A percentile compares a stretch with the other conserved stretches of the same genome.
phyloP scores from a whole-genome alignment of 495 filamentous ascomycete species.

The Achaetomiella virescens region DNA sequence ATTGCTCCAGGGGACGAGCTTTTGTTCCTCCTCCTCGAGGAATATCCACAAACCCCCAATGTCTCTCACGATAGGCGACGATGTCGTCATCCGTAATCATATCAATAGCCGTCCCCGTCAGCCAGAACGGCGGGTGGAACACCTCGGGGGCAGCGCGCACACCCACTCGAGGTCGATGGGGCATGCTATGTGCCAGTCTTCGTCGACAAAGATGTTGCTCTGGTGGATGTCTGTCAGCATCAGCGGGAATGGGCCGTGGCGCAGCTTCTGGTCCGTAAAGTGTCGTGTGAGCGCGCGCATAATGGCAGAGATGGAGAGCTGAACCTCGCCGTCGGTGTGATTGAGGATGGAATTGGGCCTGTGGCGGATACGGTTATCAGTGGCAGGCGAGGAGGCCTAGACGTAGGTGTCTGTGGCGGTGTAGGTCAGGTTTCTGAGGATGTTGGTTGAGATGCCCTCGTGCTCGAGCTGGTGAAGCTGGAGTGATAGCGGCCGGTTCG shows the following conservation, averaged over 20 bases:
- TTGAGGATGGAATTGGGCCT: background rate
- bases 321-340: background rate
- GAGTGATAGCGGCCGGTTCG: background rate
- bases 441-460: background rate
- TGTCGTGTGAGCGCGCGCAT: background rate
- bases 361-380: slow-evolving; percentile 3
- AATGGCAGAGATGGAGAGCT: background rate
- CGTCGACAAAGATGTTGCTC: slow-evolving; percentile 1
- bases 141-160: background rate
- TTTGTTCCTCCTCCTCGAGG: background rate
- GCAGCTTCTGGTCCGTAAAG: background rate
- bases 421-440: background rate
- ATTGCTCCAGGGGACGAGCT: background rate
- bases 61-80: slow-evolving; percentile 4
- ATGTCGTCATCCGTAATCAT: slow-evolving; percentile 4
- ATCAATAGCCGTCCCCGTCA: slow-evolving; percentile 19
- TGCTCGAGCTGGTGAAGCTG: slow-evolving; percentile 5
- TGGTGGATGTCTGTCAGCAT: background rate
- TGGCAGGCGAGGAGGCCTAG: background rate
- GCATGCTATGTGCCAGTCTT: background rate
- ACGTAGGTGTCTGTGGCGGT: background rate
- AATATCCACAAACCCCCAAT: background rate
- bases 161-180: background rate
- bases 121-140: background rate
- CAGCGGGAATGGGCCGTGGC: background rate